Evolutionary conservation across 257 asterid genomes (phyloP).

Genomic region (Solanum sejunctum): DNA sequence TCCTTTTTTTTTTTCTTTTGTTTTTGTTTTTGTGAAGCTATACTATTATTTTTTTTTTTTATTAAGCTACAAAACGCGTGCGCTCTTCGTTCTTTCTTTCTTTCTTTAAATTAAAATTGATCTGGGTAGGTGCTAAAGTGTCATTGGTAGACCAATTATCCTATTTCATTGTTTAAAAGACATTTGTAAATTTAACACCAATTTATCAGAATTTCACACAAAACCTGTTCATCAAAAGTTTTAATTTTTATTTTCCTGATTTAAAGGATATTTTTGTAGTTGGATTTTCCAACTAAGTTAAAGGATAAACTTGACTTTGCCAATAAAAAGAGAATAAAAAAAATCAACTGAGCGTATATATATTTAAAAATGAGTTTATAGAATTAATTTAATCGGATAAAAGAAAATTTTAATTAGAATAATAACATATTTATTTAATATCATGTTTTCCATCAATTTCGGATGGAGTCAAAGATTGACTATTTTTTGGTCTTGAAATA

Average conservation of each 20-base stretch:
- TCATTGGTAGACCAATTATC: not conserved
- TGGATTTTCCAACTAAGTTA: not conserved
- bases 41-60: not conserved
- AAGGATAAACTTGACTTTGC: not conserved
- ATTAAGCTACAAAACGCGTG: not conserved
- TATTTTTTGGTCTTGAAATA: too few species aligned
- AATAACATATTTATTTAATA: not conserved
- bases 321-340: not conserved
- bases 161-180: not conserved
- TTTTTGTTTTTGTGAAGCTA: not conserved
- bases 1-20: not conserved
- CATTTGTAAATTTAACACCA: not conserved
- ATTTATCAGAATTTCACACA: not conserved
- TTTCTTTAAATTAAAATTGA: not conserved
- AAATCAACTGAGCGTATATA: not conserved
- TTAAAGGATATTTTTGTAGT: not conserved
- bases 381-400: not conserved
- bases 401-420: not conserved
- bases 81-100: too few species aligned
- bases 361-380: not conserved
- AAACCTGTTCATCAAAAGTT: not conserved
- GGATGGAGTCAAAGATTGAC: too few species aligned
- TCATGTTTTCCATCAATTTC: too few species aligned
- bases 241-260: not conserved
- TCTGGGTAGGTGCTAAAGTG: not conserved